Conservation (phyloP, 352 stramenopile species). For the Globisporangium paddicum region DNA sequence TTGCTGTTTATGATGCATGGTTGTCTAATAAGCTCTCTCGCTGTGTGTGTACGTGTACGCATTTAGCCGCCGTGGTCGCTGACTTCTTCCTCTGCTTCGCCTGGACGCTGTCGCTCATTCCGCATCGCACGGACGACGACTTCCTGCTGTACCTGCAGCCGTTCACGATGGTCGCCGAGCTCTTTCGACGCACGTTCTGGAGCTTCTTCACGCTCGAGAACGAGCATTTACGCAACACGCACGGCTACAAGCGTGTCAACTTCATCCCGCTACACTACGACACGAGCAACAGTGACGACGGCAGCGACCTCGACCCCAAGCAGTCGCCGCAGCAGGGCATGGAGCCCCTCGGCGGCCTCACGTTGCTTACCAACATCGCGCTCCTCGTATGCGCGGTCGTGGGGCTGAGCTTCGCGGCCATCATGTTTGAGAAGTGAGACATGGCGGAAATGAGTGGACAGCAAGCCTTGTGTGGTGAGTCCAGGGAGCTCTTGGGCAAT, state of each 20-base stretch:
- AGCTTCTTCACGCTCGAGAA: conserved; percentile 86
- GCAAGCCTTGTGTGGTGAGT: neutral
- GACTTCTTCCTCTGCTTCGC: conserved; percentile 81
- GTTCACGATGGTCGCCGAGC: conserved; percentile 82
- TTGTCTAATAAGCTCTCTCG: neutral
- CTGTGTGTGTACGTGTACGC: neutral
- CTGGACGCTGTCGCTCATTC: conserved; percentile 80
- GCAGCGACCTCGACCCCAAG: conserved; percentile 20
- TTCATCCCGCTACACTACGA: conserved; percentile 86
- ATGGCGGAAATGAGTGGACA: neutral
- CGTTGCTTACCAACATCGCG: conserved; percentile 51
- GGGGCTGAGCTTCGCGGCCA: conserved; percentile 42
- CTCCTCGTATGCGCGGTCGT: conserved; percentile 40
- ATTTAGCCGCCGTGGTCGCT: conserved; percentile 51
- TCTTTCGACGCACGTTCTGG: conserved; percentile 84
- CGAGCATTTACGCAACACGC: conserved; percentile 83
- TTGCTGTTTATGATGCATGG: neutral
- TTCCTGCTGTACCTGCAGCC: conserved; percentile 78
- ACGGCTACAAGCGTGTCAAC: conserved; percentile 75
- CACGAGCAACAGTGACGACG: conserved; percentile 50
- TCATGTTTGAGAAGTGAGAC: conserved; percentile 36
- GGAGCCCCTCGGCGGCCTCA: conserved; percentile 35
- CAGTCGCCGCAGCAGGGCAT: conserved; percentile 6
- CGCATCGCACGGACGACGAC: conserved; percentile 45
- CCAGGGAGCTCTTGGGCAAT: neutral